A percentile compares a stretch with the other conserved stretches of the same genome.
Evolutionary conservation across 106 monocot species (phyloP).

Genomic region (Dendrobium officinale): DNA sequence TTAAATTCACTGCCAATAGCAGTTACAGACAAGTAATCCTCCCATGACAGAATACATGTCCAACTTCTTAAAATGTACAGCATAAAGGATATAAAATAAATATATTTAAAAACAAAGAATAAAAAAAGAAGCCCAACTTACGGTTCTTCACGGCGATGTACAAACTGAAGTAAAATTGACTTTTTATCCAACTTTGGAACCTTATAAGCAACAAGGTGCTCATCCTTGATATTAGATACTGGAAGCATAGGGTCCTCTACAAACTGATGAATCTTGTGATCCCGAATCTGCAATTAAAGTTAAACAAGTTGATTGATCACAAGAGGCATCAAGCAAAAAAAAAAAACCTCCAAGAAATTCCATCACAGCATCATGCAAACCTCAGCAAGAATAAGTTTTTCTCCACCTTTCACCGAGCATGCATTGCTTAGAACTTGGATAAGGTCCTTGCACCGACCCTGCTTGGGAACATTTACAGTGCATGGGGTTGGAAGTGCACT

Average conservation of each 20-base stretch:
- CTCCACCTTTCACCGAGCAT: slow-evolving; percentile 65
- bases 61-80: neutral
- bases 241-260: slow-evolving; percentile 69
- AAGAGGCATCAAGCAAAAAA: neutral
- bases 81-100: neutral
- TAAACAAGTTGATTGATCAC: neutral
- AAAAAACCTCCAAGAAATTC: neutral
- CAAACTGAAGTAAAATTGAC: slow-evolving; percentile 62
- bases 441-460: slow-evolving; percentile 79
- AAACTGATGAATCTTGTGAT: slow-evolving; percentile 68
- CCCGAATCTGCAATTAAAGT: slow-evolving; percentile 56
- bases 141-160: slow-evolving; percentile 77
- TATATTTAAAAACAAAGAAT: neutral
- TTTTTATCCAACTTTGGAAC: slow-evolving; percentile 47
- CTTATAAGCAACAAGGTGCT: slow-evolving; percentile 78
- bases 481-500: slow-evolving; percentile 65
- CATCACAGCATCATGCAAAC: slow-evolving; percentile 21
- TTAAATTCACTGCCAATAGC: neutral
- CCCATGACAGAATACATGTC: neutral
- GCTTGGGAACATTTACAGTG: slow-evolving; percentile 93
- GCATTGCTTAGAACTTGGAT: slow-evolving; percentile 67
- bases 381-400: slow-evolving; percentile 90
- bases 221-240: slow-evolving; percentile 86
- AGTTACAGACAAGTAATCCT: neutral
- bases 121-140: slow-evolving; percentile 14